Conservation (phyloP, 2,329 filamentous ascomycete genomes). For the Myriosclerotinia duriaeana region DNA sequence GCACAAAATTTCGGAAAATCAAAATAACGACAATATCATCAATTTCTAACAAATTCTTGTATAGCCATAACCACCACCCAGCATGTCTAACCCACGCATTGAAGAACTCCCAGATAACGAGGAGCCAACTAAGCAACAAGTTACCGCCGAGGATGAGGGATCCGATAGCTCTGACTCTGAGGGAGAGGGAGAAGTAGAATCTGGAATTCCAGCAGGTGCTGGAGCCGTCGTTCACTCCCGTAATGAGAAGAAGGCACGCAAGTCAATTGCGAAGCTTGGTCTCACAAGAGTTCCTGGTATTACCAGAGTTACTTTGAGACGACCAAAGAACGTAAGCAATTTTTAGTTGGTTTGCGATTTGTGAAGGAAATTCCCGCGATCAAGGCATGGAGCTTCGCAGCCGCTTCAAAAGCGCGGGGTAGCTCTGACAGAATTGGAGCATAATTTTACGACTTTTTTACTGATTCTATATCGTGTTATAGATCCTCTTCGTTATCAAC, state of each 20-base stretch:
- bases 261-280: constrained; percentile 98
- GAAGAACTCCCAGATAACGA: constrained; percentile 95
- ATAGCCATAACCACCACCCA: constrained; percentile 47
- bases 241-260: constrained; percentile 99
- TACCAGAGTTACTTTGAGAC: constrained; percentile 94
- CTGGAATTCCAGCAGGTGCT: constrained; percentile 70
- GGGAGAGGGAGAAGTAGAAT: constrained; percentile 73
- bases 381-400: constrained; percentile 2
- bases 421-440: neutral
- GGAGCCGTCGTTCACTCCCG: constrained; percentile 92
- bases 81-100: constrained; percentile 96
- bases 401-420: constrained; percentile 3
- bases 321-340: constrained; percentile 94
- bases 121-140: constrained; percentile 67
- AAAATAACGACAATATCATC: constrained; percentile 22
- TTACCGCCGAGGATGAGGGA: constrained; percentile 70
- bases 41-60: constrained; percentile 33
- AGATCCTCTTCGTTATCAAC: constrained; percentile 99
- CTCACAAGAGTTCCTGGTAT: constrained; percentile 95
- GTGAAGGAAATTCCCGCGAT: neutral
- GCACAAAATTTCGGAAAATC: constrained; percentile 33
- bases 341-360: constrained; percentile 7
- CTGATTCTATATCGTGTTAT: constrained; percentile 27
- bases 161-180: constrained; percentile 72
- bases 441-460: constrained; percentile 8